Evolutionary conservation across 2,329 filamentous ascomycete species (phyloP).

Genomic region (Elsinoe necatrix): DNA sequence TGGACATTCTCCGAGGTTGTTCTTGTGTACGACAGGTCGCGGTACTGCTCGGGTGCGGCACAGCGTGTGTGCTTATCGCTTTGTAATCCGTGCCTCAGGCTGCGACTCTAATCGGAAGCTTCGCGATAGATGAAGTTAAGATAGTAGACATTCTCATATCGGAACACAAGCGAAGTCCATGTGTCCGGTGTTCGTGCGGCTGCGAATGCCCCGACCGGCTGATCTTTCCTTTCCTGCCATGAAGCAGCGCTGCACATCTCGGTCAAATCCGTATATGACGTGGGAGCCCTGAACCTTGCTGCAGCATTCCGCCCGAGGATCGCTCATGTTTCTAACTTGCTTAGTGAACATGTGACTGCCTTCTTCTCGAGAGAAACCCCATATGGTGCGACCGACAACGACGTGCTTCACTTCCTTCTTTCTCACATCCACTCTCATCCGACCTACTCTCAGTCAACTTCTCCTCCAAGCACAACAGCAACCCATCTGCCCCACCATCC

Average conservation of each 20-base stretch:
- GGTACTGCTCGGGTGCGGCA: background rate
- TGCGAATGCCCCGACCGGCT: background rate
- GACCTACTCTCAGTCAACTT: background rate
- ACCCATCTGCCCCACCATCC: background rate
- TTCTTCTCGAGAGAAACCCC: background rate
- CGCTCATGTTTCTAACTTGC: slow-evolving; percentile 8
- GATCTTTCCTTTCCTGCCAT: background rate
- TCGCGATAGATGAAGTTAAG: background rate
- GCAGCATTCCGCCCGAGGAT: slow-evolving; percentile 12
- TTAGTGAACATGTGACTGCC: slow-evolving; percentile 13
- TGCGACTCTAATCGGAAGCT: background rate
- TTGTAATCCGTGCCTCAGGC: background rate
- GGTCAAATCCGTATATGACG: slow-evolving; percentile 8
- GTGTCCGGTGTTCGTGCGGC: background rate
- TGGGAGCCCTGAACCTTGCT: background rate
- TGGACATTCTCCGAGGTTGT: background rate
- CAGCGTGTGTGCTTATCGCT: background rate
- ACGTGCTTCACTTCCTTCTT: slow-evolving; percentile 5
- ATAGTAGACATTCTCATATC: background rate
- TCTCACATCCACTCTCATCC: background rate
- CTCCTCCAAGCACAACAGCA: background rate
- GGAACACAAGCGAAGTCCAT: background rate
- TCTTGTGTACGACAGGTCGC: background rate
- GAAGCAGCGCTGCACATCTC: background rate
- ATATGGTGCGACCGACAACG: slow-evolving; percentile 11